Percentiles rank a stretch among this genome's conserved stretches.
These are phyloP conservation scores for Leptodontidium sp. DNA, from an alignment of 2,329 filamentous ascomycete genomes.

Conservation along the genomic window DNA sequence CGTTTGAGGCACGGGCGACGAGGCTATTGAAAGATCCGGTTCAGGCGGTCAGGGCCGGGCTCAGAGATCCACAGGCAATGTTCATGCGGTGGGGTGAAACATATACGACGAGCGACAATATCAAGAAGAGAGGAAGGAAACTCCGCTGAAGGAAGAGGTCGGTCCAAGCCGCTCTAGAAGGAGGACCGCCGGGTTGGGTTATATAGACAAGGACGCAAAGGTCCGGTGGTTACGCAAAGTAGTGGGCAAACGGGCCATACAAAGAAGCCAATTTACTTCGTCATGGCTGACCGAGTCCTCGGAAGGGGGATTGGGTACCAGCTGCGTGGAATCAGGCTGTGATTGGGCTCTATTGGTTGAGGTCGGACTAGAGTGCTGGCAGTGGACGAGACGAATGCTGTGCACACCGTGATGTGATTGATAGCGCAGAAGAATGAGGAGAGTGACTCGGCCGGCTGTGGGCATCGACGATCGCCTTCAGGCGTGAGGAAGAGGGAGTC, in stretches of 20 bases:
- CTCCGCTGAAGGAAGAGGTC: not conserved
- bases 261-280: constrained; percentile 17
- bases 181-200: not conserved
- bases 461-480: constrained; percentile 17
- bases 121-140: not conserved
- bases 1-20: constrained; percentile 15
- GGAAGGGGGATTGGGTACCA: constrained; percentile 23
- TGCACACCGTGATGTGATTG: constrained; percentile 12
- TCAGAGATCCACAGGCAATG: constrained; percentile 2
- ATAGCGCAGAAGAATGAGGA: not conserved
- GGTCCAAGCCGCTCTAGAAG: not conserved
- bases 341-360: constrained; percentile 16
- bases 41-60: constrained; percentile 6
- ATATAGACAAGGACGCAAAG: constrained; percentile 20
- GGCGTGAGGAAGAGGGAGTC: constrained; percentile 9
- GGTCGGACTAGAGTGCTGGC: constrained; percentile 17
- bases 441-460: not conserved
- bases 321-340: constrained; percentile 4
- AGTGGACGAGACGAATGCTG: constrained; percentile 14
- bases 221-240: constrained; percentile 7
- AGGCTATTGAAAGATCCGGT: constrained; percentile 2
- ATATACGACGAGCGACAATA: not conserved
- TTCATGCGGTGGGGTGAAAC: constrained; percentile 7
- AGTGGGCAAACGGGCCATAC: not conserved
- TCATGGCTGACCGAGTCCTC: constrained; percentile 16